Conservation (phyloP, 176 grass and related monocot species). For the Rhynchospora breviuscula region DNA sequence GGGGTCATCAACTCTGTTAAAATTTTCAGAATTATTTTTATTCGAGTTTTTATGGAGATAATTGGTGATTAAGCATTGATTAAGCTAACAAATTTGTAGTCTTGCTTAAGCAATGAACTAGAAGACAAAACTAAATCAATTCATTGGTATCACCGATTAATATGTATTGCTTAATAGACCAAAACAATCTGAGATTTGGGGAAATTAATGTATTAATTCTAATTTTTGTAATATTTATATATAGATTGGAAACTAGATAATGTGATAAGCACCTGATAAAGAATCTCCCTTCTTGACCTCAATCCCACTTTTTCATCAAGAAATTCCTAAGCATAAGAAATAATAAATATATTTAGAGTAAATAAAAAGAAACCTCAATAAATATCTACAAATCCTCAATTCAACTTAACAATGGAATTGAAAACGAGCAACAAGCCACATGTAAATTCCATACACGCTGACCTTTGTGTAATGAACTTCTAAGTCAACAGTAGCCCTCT, state of each 20-base stretch:
- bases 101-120: not conserved
- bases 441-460: not conserved
- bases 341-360: not conserved
- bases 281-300: conserved; percentile 50
- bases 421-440: not conserved
- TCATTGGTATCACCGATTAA: not conserved
- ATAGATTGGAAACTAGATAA: not conserved
- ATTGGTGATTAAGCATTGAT: not conserved
- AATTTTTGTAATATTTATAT: not conserved
- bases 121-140: not conserved
- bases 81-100: not conserved
- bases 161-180: not conserved
- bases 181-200: not conserved
- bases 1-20: not conserved
- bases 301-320: conserved; percentile 64
- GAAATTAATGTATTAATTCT: too few relatives aligned
- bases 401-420: not conserved
- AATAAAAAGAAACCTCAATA: not conserved
- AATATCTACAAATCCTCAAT: not conserved
- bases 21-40: not conserved
- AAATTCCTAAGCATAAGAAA: conserved; percentile 39
- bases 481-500: conserved; percentile 66
- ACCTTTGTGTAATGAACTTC: conserved; percentile 84
- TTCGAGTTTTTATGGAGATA: not conserved
- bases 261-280: conserved; percentile 45